Base-by-base conservation (phyloP, 2,329 filamentous ascomycete species). In the Fusarium papillatum region DNA sequence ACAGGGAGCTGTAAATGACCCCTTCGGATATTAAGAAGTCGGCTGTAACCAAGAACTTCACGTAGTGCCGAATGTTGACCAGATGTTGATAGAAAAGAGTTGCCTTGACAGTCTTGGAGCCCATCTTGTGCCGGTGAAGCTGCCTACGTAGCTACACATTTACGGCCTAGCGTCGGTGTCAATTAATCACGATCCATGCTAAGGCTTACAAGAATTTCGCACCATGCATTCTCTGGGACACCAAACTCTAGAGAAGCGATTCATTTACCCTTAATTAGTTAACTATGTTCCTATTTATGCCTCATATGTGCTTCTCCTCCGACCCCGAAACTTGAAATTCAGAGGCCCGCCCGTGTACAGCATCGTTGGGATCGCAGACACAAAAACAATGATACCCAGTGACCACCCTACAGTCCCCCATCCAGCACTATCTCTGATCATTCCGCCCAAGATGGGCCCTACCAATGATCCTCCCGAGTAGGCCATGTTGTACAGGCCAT, bases 401-500 rank as follows among this genome's bases (percentile, higher is more conserved):
- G 68, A 77, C 83, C 81, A 83, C 29, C 81, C 81, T 29, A 84
- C 79, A 17, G 82, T 77, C n/a, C 74, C 73, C 80, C 82, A 84
- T 31, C 82, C 83, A 29, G 79, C 77, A 31, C 55, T 76, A 29
- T 84, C 75, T n/a, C 81, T 77, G 24, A 84, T 80, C 71, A 84
- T 76, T 8, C 83, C 83, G 17, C 82, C 82, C 73, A 84, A 73
- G 13, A 84, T 77, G 8, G 83, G 83, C 1, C 83, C 83, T 19
- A 80, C 48, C 38, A 84, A 65, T 22, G 81, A 78, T 3, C 83
- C 83, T 7, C 76, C 80, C 5, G 82, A 82, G 64, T 79, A 84
- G 10, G 83, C 81, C 69, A 84, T 79, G 60, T 83, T 84, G 68
- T 83, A 84, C 41, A 84, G 69, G 5, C 82, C 83, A 62, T 84